phyloP scores from a whole-genome alignment of 495 filamentous ascomycete genomes.

The Penicillium cosmopolitanum region DNA sequence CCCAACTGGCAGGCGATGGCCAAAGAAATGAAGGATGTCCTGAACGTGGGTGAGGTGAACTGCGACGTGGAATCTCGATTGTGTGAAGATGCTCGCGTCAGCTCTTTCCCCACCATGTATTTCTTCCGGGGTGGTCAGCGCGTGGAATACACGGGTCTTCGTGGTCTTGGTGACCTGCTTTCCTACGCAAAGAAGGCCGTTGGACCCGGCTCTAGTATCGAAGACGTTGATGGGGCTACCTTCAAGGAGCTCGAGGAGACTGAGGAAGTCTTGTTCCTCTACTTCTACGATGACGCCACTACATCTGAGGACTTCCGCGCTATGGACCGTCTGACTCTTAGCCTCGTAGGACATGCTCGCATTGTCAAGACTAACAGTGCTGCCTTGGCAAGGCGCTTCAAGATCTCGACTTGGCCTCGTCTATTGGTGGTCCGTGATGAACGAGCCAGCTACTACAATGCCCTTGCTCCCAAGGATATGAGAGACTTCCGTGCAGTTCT shows the following conservation, averaged over 20 bases:
- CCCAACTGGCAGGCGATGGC: constrained; percentile 89
- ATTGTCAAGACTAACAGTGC: constrained; percentile 85
- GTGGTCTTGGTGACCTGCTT: constrained; percentile 89
- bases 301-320: constrained; percentile 89
- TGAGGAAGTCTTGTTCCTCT: constrained; percentile 93
- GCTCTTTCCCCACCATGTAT: constrained; percentile 83
- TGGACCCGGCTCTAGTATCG: constrained; percentile 73
- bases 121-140: constrained; percentile 93
- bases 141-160: constrained; percentile 90
- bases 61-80: constrained; percentile 82
- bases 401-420: constrained; percentile 93
- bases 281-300: constrained; percentile 95
- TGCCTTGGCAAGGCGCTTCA: constrained; percentile 75
- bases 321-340: constrained; percentile 81
- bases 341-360: constrained; percentile 86
- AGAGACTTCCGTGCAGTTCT: constrained; percentile 80
- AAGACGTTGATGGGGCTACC: constrained; percentile 72
- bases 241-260: constrained; percentile 89
- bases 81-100: constrained; percentile 84
- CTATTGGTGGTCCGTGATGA: constrained; percentile 88
- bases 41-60: constrained; percentile 96
- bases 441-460: constrained; percentile 83
- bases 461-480: constrained; percentile 85
- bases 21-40: constrained; percentile 80
- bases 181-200: constrained; percentile 85